Evolutionary conservation across 805 yeast species (phyloP).

Genomic region (Pichia membranifaciens): DNA sequence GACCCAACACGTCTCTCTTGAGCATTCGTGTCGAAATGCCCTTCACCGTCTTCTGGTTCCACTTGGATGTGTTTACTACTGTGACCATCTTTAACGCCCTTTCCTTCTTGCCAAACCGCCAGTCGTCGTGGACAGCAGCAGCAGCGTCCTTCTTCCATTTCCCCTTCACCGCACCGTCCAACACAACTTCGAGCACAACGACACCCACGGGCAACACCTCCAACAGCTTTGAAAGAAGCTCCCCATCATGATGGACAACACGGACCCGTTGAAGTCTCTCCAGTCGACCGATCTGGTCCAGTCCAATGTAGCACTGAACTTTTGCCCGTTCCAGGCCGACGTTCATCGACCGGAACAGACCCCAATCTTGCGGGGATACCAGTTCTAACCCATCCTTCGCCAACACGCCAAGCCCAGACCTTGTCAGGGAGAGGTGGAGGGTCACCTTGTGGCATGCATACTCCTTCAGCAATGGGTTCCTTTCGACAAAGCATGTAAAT

Average conservation of each 20-base stretch:
- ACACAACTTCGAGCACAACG: background rate
- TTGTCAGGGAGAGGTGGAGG: background rate
- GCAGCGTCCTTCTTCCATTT: too few species aligned
- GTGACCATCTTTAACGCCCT: background rate
- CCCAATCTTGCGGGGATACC: background rate
- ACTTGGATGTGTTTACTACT: background rate
- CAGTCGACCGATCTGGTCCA: background rate
- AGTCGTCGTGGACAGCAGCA: too few species aligned
- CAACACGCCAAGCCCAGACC: background rate
- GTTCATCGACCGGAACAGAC: background rate
- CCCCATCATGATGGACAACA: background rate
- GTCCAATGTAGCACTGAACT: background rate
- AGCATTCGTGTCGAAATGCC: too few species aligned
- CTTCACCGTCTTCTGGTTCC: constrained; percentile 1
- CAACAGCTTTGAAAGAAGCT: background rate
- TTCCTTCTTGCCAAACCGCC: too few species aligned
- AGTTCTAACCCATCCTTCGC: background rate
- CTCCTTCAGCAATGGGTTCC: background rate
- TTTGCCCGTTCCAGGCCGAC: background rate
- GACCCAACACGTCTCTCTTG: too few species aligned
- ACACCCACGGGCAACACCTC: background rate
- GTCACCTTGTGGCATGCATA: background rate
- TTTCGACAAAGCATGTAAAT: background rate
- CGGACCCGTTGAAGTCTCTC: background rate
- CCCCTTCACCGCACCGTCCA: constrained; percentile 3